These are phyloP conservation scores for Diaporthe ilicicola DNA, from an alignment of 2,329 filamentous ascomycete species.

Conservation along the genomic window DNA sequence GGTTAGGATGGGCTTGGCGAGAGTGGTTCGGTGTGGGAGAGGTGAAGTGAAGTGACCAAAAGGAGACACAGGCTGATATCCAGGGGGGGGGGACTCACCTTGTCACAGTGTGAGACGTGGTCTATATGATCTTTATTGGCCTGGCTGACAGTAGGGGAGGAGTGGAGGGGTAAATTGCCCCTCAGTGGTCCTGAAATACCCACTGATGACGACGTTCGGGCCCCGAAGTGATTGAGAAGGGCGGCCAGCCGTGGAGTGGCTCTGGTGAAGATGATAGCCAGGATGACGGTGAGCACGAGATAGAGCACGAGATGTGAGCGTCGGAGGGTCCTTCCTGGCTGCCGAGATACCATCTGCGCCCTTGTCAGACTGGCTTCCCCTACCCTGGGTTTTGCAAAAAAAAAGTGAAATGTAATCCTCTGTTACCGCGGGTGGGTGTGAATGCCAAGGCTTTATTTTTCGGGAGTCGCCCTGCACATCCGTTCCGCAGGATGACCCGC, in stretches of 20 bases:
- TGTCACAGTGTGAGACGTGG: conserved; percentile 9
- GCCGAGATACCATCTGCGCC: conserved; percentile 23
- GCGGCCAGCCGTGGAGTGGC: conserved; percentile 34
- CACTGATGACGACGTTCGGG: conserved; percentile 34
- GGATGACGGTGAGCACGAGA: conserved; percentile 34
- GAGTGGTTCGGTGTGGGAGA: not conserved
- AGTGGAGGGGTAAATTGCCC: conserved; percentile 34
- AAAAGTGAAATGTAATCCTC: not conserved
- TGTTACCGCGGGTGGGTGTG: not conserved
- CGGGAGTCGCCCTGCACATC: conserved; percentile 25
- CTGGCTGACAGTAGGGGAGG: conserved; percentile 21
- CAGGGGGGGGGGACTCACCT: not conserved
- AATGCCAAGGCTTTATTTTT: not conserved
- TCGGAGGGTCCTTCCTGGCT: conserved; percentile 20
- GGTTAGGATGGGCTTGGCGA: conserved; percentile 25
- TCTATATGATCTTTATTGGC: conserved; percentile 12
- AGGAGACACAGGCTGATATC: not conserved
- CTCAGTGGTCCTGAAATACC: conserved; percentile 33
- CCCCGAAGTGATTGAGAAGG: conserved; percentile 32
- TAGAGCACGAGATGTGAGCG: conserved; percentile 28
- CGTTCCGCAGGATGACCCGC: conserved; percentile 19
- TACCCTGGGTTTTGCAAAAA: not conserved
- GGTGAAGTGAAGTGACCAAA: not conserved
- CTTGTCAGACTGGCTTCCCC: too few species aligned
- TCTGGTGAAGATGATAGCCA: conserved; percentile 36